Evolutionary conservation across 1,139 yeast species (phyloP).

Genomic region (Magnusiomyces magnusii): DNA sequence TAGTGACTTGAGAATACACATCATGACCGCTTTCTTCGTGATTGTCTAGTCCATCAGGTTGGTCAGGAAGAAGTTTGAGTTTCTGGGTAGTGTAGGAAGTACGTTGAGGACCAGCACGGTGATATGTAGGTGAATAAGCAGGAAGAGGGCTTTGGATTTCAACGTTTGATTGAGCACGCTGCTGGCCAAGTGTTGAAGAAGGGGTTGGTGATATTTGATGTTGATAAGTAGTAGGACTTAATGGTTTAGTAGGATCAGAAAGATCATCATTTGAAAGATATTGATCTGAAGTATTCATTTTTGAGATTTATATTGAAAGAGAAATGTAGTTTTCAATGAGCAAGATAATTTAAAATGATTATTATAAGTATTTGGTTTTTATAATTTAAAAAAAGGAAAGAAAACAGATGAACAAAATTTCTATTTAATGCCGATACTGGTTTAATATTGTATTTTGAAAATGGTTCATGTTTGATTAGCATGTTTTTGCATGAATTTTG

Average conservation of each 20-base stretch:
- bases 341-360: neutral
- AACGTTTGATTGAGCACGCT: constrained; percentile 38
- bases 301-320: no score
- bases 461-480: no score
- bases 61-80: constrained; percentile 79
- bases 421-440: neutral
- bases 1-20: constrained; percentile 74
- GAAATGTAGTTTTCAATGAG: neutral
- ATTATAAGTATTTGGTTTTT: neutral
- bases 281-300: neutral
- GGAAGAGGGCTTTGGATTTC: constrained; percentile 74
- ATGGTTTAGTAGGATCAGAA: neutral
- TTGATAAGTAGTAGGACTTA: neutral
- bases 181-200: constrained; percentile 26
- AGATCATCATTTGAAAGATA: neutral
- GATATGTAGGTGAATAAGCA: constrained; percentile 56
- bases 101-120: constrained; percentile 68
- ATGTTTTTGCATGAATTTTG: neutral
- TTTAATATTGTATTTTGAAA: no score
- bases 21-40: constrained; percentile 41
- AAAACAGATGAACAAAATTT: neutral
- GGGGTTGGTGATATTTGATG: neutral
- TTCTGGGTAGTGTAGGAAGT: constrained; percentile 85
- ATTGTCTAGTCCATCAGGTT: constrained; percentile 40
- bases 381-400: no score